These are phyloP conservation scores for Chenopodium berlandieri DNA, from an alignment of 148 eudicot species.

Conservation along the genomic window DNA sequence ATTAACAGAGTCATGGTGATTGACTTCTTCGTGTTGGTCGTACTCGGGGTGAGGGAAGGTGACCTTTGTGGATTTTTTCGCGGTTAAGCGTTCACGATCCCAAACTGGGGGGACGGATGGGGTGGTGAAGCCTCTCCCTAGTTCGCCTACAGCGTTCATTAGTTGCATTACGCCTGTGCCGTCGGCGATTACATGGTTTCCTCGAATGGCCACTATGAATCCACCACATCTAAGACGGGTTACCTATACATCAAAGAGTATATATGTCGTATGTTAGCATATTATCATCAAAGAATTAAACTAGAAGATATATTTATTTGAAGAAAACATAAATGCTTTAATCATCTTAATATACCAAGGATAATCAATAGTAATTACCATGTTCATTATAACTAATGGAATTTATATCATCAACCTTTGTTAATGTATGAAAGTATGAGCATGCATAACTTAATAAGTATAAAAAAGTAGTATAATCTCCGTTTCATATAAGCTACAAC, in stretches of 20 bases:
- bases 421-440: too few species aligned
- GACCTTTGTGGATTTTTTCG: slow-evolving; percentile 17
- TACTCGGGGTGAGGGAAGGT: slow-evolving; percentile 30
- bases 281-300: too few species aligned
- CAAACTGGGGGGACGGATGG: slow-evolving; percentile 25
- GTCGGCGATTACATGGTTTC: slow-evolving; percentile 29
- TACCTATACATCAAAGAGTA: not conserved
- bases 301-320: too few species aligned
- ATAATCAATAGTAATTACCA: too few species aligned
- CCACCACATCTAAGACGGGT: slow-evolving; percentile 35
- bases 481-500: too few species aligned
- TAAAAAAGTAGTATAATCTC: too few species aligned
- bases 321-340: too few species aligned
- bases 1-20: not conserved
- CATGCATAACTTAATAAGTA: too few species aligned
- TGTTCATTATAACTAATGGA: too few species aligned
- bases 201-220: slow-evolving; percentile 23
- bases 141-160: slow-evolving; percentile 28
- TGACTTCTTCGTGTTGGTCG: slow-evolving; percentile 14
- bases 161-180: slow-evolving; percentile 27
- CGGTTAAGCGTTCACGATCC: slow-evolving; percentile 28
- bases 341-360: too few species aligned
- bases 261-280: too few species aligned
- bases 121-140: slow-evolving; percentile 22
- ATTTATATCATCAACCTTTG: too few species aligned